Conservation (phyloP, 1,284 basidiomycete species). For the Schizophyllum amplum region DNA sequence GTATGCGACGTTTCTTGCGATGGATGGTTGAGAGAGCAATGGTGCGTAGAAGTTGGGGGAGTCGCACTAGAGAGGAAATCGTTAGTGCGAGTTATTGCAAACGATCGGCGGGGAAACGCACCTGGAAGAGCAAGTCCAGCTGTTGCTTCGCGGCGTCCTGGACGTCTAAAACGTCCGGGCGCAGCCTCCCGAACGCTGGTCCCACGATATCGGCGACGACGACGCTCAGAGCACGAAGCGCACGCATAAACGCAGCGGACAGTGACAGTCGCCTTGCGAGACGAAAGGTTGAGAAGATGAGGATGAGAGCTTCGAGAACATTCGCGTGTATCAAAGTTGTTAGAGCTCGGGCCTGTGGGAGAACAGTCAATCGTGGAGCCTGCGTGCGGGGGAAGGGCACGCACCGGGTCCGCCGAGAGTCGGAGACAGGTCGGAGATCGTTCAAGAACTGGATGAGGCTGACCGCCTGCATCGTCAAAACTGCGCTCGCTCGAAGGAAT, state of each 20-base stretch:
- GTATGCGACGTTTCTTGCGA: constrained; percentile 42
- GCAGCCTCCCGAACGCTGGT: constrained; percentile 58
- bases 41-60: constrained; percentile 62
- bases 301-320: constrained; percentile 10
- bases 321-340: constrained; percentile 45
- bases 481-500: background rate
- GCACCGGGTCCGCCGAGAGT: constrained; percentile 36
- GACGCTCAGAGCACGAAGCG: constrained; percentile 46
- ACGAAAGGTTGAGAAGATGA: constrained; percentile 21
- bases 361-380: background rate
- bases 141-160: constrained; percentile 46
- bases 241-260: constrained; percentile 51
- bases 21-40: constrained; percentile 36
- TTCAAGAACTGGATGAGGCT: constrained; percentile 55
- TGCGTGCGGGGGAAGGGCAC: constrained; percentile 1
- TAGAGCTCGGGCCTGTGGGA: constrained; percentile 46
- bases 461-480: background rate
- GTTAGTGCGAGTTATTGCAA: background rate
- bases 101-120: constrained; percentile 17
- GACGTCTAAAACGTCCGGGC: constrained; percentile 33
- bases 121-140: constrained; percentile 54
- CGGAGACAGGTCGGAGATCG: constrained; percentile 21
- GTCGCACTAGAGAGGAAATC: constrained; percentile 36
- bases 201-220: constrained; percentile 57
- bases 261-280: constrained; percentile 31